phyloP scores from a whole-genome alignment of 1,284 basidiomycete species.

The Kwoniella shivajii region DNA sequence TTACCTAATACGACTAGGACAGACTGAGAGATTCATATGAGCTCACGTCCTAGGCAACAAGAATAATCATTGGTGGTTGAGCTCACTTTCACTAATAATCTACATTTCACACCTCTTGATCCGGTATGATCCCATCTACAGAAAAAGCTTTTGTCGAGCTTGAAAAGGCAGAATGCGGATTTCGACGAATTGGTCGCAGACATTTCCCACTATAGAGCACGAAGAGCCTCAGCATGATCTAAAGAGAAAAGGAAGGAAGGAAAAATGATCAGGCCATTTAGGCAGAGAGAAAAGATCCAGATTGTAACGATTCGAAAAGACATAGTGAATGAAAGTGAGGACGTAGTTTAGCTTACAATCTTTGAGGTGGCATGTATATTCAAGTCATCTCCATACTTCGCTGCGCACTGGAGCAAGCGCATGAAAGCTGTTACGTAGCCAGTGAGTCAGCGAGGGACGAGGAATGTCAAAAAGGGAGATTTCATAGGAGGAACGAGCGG shows the following conservation, averaged over 20 bases:
- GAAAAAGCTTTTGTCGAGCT: slow-evolving; percentile 46
- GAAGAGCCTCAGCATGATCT: background rate
- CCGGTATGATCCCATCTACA: slow-evolving; percentile 35
- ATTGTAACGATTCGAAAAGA: no score
- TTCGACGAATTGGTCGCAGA: slow-evolving; percentile 50
- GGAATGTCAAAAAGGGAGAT: background rate
- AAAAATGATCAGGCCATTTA: no score
- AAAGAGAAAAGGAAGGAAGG: background rate
- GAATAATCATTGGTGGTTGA: background rate
- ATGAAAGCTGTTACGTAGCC: slow-evolving; percentile 43
- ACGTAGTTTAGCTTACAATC: slow-evolving; percentile 35
- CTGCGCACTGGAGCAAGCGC: slow-evolving; percentile 49
- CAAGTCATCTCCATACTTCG: slow-evolving; percentile 53
- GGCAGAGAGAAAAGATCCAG: no score
- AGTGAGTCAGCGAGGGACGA: background rate
- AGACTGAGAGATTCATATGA: slow-evolving; percentile 38
- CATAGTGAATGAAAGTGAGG: no score
- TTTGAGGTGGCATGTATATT: slow-evolving; percentile 45
- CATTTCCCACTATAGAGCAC: slow-evolving; percentile 41
- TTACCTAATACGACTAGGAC: slow-evolving; percentile 49
- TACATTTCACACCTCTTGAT: slow-evolving; percentile 43
- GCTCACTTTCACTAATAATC: slow-evolving; percentile 50
- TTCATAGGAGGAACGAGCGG: background rate
- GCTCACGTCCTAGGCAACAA: no score
- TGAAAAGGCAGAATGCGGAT: slow-evolving; percentile 51